These are phyloP conservation scores for Pseudopithomyces chartarum DNA, from an alignment of 2,329 filamentous ascomycete genomes.

Conservation along the genomic window DNA sequence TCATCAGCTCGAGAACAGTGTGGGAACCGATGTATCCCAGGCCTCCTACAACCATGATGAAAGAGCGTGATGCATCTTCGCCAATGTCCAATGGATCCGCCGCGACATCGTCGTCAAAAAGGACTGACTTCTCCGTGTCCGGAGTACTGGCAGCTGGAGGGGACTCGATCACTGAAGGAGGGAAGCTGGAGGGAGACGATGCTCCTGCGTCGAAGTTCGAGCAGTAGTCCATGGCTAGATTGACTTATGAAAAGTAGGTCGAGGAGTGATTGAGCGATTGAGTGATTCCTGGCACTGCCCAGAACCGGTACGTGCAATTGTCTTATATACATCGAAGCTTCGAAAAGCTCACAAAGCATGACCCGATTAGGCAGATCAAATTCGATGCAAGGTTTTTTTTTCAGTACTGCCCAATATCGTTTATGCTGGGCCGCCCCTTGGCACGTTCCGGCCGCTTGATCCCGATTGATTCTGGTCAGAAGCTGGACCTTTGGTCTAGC, in stretches of 20 bases:
- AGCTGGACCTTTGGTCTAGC: constrained; percentile 33
- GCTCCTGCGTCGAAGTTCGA: constrained; percentile 27
- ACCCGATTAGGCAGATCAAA: constrained; percentile 42
- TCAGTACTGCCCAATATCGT: constrained; percentile 41
- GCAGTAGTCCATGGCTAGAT: constrained; percentile 27
- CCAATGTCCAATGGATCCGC: constrained; percentile 49
- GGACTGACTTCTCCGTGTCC: constrained; percentile 50
- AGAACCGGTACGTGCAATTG: constrained; percentile 34
- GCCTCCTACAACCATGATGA: constrained; percentile 59
- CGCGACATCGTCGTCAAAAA: constrained; percentile 55
- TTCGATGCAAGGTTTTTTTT: constrained; percentile 37
- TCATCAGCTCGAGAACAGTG: constrained; percentile 59
- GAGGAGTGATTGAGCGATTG: constrained; percentile 22
- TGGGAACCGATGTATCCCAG: constrained; percentile 63
- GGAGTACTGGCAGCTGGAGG: constrained; percentile 48
- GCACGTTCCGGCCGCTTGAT: constrained; percentile 38
- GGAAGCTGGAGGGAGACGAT: constrained; percentile 35
- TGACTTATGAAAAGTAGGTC: constrained; percentile 9
- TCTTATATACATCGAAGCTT: constrained; percentile 39
- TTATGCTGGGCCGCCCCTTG: constrained; percentile 37
- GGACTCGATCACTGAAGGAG: constrained; percentile 28
- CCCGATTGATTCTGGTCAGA: constrained; percentile 39
- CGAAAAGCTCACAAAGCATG: constrained; percentile 23
- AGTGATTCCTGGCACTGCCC: constrained; percentile 17
- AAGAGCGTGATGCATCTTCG: constrained; percentile 40